Conservation (phyloP, 345 rosid genomes). For the Gossypium bickii region DNA sequence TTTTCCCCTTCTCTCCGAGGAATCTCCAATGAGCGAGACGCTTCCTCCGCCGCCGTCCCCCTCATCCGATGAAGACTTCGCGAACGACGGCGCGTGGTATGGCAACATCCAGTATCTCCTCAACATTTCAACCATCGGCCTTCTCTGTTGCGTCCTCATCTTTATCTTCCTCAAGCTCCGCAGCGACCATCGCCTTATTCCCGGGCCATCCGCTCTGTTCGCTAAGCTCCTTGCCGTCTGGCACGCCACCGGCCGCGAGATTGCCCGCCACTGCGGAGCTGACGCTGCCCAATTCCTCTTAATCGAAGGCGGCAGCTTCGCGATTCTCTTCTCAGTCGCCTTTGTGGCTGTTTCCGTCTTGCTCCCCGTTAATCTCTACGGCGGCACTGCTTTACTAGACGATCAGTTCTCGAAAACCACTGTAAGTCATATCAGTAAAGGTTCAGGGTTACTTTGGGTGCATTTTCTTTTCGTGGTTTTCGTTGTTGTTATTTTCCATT, state of each 20-base stretch:
- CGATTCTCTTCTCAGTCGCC: conserved; percentile 46
- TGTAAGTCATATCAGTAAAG: conserved; percentile 73
- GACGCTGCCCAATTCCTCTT: conserved; percentile 91
- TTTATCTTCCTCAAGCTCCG: conserved; percentile 91
- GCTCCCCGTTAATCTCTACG: conserved; percentile 77
- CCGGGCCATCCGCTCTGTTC: conserved; percentile 63
- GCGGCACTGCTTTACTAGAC: conserved; percentile 61
- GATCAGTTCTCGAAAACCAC: conserved; percentile 91
- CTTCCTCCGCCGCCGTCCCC: conserved; percentile 46
- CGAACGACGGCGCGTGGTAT: conserved; percentile 58
- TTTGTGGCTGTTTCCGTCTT: conserved; percentile 53
- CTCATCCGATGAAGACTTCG: conserved; percentile 29
- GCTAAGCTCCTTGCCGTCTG: conserved; percentile 92
- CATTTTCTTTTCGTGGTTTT: conserved; percentile 70
- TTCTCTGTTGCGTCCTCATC: conserved; percentile 75
- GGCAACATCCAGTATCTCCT: conserved; percentile 92
- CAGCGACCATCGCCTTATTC: conserved; percentile 87
- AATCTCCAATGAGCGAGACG: conserved; percentile 11
- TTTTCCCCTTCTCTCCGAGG: background rate
- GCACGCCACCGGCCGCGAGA: conserved; percentile 87
- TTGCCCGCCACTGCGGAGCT: conserved; percentile 89
- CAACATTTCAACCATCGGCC: conserved; percentile 79
- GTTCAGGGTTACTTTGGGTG: conserved; percentile 74
- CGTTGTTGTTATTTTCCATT: conserved; percentile 60
- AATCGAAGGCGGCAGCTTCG: conserved; percentile 88